Conservation (phyloP, 208 protist genomes). For the Leishmania turanica region DNA sequence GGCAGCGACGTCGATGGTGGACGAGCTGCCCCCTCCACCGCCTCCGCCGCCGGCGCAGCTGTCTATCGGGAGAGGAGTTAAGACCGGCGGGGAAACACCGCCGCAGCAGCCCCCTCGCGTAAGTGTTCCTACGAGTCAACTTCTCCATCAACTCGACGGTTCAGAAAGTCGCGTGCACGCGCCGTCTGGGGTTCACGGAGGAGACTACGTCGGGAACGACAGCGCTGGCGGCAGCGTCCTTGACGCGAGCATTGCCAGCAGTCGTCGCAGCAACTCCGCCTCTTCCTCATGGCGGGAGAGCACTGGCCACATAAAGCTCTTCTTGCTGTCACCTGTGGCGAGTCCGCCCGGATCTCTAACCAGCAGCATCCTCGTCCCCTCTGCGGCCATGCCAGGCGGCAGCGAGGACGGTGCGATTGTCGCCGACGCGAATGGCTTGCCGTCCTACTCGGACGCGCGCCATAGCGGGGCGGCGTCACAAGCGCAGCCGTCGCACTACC, state of each 20-base stretch:
- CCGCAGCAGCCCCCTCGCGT: not conserved
- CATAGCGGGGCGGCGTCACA: not conserved
- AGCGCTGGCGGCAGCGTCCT: not conserved
- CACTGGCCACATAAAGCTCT: not conserved
- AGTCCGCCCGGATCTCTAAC: not conserved
- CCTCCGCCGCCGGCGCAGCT: conserved; percentile 18
- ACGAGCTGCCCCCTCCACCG: conserved; percentile 17
- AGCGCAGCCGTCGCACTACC: not conserved
- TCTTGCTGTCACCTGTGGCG: not conserved
- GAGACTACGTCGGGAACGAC: not conserved
- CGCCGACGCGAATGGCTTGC: not conserved
- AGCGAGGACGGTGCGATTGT: not conserved
- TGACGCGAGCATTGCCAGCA: not conserved
- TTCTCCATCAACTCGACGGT: not conserved
- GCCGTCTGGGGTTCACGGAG: not conserved
- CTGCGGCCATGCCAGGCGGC: not conserved
- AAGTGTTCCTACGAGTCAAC: not conserved
- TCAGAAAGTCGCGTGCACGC: not conserved
- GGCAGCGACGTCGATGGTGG: not conserved
- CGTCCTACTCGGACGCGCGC: not conserved
- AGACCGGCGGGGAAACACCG: not conserved
- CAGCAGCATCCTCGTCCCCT: not conserved
- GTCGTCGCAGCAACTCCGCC: not conserved
- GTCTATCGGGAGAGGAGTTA: not conserved
- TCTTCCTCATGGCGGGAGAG: not conserved